Evolutionary conservation across 2,329 filamentous ascomycete genomes (phyloP), one percentile per base, ranked within the genome.

Genomic region (Beauveria brongniartii): DNA sequence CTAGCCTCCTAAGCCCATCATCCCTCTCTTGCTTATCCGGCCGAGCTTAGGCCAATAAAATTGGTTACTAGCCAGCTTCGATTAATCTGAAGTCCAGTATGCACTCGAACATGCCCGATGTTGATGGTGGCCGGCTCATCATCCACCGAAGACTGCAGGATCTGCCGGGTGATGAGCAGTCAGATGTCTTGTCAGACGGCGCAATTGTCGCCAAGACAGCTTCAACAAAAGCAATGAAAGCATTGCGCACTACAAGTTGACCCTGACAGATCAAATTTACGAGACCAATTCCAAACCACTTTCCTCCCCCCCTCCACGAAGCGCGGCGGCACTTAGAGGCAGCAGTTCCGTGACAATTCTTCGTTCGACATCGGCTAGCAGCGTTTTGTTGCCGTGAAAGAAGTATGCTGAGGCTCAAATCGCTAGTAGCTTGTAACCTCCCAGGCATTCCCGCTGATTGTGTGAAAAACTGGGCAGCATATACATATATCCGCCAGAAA

Each of bases 231-330:
- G 46, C 60, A 44, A 52, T n/a, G 52, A 55, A 54, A 61, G 47
- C 54, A 53, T 61, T 28, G 44, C 57, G 40, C 26, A 61, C 60
- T 61, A 61, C 60, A 61, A 8, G 47, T n/a, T 52, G 60, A 61
- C 30, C 60, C 47, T 57, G 47, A n/a, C 8, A 57, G 60, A 34
- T 61, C 60, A 53, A 53, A 57, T 61, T 61, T 61, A 61, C 60
- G 54, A 57, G 47, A 48, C 59, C 48, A 40, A 14, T 40, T 41
- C 54, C 54, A 14, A 26, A 40, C 16, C 16, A 43, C 40, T n/a
- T 9, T 7, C 41, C 46, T 30, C 18, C 12, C 30, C 43, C 22
- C 34, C 34, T 14, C 34, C 55, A 28, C 30, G 18, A 8, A 41
- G 44, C 44, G 10, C 8, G 5, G 18, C 20, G 46, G 46, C 44